Evolutionary conservation across 2,329 filamentous ascomycete genomes (phyloP).

Genomic region (Xylaria sp.): DNA sequence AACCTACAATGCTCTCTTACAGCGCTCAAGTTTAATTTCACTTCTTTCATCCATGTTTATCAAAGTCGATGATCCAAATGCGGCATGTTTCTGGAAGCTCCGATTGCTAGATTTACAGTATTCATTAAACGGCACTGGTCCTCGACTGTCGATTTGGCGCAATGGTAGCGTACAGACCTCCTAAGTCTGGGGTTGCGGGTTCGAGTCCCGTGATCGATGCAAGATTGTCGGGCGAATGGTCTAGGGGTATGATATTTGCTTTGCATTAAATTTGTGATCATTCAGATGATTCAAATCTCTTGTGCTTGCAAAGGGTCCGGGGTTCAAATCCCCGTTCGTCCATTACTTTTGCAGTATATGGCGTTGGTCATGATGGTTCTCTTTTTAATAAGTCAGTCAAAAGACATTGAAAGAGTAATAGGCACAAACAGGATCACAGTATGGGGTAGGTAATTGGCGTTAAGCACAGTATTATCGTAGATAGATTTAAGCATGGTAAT

Average conservation of each 20-base stretch:
- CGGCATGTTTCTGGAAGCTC: background rate
- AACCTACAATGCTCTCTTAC: too few relatives aligned
- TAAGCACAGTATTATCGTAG: background rate
- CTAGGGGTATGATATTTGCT: slow-evolving; percentile 41
- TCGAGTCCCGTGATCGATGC: slow-evolving; percentile 37
- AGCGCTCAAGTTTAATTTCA: too few relatives aligned
- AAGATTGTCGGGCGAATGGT: slow-evolving; percentile 29
- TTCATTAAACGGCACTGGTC: background rate
- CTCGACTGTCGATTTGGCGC: slow-evolving; percentile 30
- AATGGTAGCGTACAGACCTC: slow-evolving; percentile 34
- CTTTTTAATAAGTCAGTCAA: background rate
- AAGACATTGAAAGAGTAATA: too few relatives aligned
- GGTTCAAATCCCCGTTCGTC: slow-evolving; percentile 42
- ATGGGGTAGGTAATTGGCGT: too few relatives aligned
- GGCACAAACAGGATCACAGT: too few relatives aligned
- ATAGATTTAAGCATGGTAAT: background rate
- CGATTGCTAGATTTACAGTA: background rate
- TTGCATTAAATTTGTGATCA: slow-evolving; percentile 18
- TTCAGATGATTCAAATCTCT: background rate
- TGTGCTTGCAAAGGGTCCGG: slow-evolving; percentile 36
- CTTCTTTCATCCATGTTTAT: too few relatives aligned
- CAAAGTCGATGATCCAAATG: too few relatives aligned
- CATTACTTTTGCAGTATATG: background rate
- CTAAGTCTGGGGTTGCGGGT: slow-evolving; percentile 34
- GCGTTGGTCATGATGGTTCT: background rate